phyloP scores from a whole-genome alignment of 208 protist genomes.

The Acanthamoeba sp. region DNA sequence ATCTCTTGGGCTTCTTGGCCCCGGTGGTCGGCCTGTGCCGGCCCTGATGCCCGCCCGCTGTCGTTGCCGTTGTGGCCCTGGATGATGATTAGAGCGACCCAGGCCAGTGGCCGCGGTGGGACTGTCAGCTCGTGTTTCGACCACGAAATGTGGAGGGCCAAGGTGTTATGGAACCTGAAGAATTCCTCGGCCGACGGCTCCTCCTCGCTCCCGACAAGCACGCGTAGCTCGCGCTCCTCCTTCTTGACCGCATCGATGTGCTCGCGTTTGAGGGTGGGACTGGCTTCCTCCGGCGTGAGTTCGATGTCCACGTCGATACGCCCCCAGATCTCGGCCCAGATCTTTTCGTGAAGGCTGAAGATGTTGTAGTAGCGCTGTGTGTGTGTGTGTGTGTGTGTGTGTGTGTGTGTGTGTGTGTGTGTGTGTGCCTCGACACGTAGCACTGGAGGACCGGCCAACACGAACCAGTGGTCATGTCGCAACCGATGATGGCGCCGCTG shows the following conservation, averaged over 20 bases:
- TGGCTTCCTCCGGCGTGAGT: constrained; percentile 8
- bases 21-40: too few species aligned
- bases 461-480: constrained; percentile 47
- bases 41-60: too few species aligned
- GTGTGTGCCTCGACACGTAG: too few species aligned
- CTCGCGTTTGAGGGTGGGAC: neutral
- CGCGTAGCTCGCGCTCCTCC: constrained; percentile 11
- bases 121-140: too few species aligned
- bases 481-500: constrained; percentile 7
- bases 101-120: too few species aligned
- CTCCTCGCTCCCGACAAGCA: neutral
- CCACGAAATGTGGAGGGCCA: too few species aligned
- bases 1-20: neutral
- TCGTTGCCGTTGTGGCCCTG: too few species aligned
- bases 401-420: too few species aligned
- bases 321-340: constrained; percentile 5
- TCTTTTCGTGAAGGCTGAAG: neutral
- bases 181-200: neutral
- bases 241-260: neutral
- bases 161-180: neutral
- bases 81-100: too few species aligned
- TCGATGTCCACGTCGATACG: neutral
- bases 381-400: too few species aligned
- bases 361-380: constrained; percentile 34
- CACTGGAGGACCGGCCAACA: too few species aligned